These are phyloP conservation scores for Nemophila menziesii DNA, from an alignment of 257 asterid genomes.

Conservation along the genomic window DNA sequence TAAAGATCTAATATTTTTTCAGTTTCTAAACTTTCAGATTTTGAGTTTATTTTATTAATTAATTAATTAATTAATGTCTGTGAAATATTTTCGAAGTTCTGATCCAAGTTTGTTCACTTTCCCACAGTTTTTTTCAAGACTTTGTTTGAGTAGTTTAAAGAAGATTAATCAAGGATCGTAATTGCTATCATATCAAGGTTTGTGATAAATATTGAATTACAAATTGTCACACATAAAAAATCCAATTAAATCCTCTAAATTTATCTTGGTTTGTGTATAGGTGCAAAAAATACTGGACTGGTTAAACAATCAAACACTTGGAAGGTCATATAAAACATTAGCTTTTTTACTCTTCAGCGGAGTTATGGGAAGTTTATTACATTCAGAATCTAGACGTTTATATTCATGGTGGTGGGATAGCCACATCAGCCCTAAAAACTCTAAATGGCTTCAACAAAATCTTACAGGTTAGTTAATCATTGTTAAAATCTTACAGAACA, in stretches of 20 bases:
- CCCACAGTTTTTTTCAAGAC: neutral
- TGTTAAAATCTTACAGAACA: too few relatives aligned
- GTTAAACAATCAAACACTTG: conserved; percentile 17
- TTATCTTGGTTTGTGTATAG: conserved; percentile 14
- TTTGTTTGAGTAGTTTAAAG: neutral
- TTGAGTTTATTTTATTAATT: too few relatives aligned
- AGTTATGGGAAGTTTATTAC: conserved; percentile 51
- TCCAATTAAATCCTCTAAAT: neutral
- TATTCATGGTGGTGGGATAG: conserved; percentile 99
- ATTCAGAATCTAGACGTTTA: conserved; percentile 54
- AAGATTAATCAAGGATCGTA: neutral
- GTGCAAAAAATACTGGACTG: too few relatives aligned
- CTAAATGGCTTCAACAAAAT: conserved; percentile 97
- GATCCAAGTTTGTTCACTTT: too few relatives aligned
- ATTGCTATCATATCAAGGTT: neutral
- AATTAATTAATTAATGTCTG: too few relatives aligned
- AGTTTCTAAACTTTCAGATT: too few relatives aligned
- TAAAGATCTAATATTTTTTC: neutral
- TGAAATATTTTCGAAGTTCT: neutral
- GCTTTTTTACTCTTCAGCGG: conserved; percentile 32
- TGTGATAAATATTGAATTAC: neutral
- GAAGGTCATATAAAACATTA: conserved; percentile 22
- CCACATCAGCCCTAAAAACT: conserved; percentile 86
- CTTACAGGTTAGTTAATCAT: conserved; percentile 40
- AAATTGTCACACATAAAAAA: too few relatives aligned